Evolutionary conservation across 805 yeast species (phyloP).

Genomic region (Schwanniomyces pseudopolymorphus): DNA sequence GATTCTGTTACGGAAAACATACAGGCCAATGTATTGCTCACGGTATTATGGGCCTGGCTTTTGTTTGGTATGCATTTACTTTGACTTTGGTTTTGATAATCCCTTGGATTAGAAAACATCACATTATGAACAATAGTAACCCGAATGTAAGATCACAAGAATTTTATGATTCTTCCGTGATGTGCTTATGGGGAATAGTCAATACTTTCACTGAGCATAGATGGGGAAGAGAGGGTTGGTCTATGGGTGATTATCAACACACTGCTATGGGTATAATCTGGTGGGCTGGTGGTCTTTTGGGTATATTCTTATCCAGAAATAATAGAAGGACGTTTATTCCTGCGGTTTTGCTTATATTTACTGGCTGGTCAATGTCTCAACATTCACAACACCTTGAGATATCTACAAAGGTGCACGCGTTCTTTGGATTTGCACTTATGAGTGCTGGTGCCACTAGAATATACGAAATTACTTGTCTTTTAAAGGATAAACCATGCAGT

Average conservation of each 20-base stretch:
- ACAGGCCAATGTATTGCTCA: conserved; percentile 97
- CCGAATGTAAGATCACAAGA: conserved; percentile 61
- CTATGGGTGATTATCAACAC: conserved; percentile 91
- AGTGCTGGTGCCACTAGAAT: conserved; percentile 74
- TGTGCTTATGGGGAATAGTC: conserved; percentile 88
- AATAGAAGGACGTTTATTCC: conserved; percentile 76
- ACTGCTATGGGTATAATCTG: conserved; percentile 95
- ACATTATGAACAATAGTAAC: conserved; percentile 13
- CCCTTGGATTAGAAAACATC: conserved; percentile 68
- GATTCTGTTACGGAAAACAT: conserved; percentile 80
- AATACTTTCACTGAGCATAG: conserved; percentile 96
- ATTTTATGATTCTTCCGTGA: conserved; percentile 74
- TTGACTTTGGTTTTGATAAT: conserved; percentile 64
- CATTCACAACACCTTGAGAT: conserved; percentile 75
- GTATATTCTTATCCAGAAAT: conserved; percentile 63
- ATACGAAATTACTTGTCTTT: conserved; percentile 75
- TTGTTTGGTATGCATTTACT: conserved; percentile 75
- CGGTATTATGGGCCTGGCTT: conserved; percentile 94
- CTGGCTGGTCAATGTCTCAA: conserved; percentile 94
- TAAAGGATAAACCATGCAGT: conserved; percentile 54
- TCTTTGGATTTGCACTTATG: conserved; percentile 83
- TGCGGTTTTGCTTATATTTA: conserved; percentile 74
- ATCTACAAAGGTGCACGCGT: conserved; percentile 82
- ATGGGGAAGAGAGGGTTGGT: conserved; percentile 89
- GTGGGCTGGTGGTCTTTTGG: conserved; percentile 93